Conservation (phyloP, 345 rosid genomes). For the Hibiscus syriacus region DNA sequence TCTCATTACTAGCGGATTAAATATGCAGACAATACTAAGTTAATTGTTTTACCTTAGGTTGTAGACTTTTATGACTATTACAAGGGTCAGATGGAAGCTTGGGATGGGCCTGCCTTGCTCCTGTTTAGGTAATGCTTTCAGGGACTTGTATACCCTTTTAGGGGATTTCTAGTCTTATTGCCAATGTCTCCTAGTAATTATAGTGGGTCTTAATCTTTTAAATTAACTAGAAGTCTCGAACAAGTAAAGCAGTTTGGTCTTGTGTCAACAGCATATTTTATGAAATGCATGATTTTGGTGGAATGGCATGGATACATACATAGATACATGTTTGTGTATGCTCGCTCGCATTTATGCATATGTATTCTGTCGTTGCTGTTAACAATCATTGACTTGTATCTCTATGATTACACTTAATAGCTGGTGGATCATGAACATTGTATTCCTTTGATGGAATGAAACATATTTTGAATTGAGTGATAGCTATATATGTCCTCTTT, state of each 20-base stretch:
- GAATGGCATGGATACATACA: not conserved
- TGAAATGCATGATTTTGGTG: not conserved
- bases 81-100: constrained; percentile 99
- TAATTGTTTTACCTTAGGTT: constrained; percentile 38
- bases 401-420: not conserved
- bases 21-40: constrained; percentile 6
- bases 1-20: not conserved
- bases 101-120: constrained; percentile 99
- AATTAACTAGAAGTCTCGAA: no score
- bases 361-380: not conserved
- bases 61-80: constrained; percentile 90
- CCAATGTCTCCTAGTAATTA: not conserved
- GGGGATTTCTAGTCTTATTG: not conserved
- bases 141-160: not conserved
- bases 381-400: not conserved
- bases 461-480: not conserved
- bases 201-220: not conserved
- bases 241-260: not conserved
- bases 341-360: not conserved
- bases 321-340: not conserved
- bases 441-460: not conserved
- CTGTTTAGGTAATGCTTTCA: constrained; percentile 65
- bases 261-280: not conserved
- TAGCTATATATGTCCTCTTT: not conserved
- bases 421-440: not conserved